These are phyloP conservation scores for Trichophyton benhamiae DNA, from an alignment of 2,329 filamentous ascomycete species.

Conservation along the genomic window DNA sequence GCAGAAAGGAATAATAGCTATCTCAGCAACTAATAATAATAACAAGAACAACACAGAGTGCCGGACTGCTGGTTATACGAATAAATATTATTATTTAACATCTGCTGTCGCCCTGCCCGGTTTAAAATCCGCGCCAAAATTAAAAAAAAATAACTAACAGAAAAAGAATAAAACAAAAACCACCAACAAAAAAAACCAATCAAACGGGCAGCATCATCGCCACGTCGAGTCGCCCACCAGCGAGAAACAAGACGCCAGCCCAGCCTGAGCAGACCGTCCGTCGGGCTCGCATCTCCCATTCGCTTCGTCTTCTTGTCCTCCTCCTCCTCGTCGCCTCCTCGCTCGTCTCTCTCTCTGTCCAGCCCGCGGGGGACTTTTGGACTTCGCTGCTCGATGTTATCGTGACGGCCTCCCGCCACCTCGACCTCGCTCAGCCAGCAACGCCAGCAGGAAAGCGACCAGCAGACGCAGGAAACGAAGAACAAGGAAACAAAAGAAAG, in stretches of 20 bases:
- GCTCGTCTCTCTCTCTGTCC: neutral
- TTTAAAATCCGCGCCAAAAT: neutral
- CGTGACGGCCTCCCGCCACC: neutral
- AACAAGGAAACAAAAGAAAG: neutral
- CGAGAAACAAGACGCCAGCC: neutral
- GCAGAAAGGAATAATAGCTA: neutral
- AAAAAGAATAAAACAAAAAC: neutral
- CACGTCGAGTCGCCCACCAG: neutral
- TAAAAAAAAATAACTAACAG: neutral
- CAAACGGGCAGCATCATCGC: neutral
- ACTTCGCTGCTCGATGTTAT: neutral
- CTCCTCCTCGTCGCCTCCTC: no score
- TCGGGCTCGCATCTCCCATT: neutral
- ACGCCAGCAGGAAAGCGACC: neutral
- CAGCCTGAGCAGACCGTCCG: neutral
- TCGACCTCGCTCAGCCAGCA: neutral
- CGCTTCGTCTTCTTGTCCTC: no score
- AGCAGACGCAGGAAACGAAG: neutral
- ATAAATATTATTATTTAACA: no score
- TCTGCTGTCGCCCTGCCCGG: neutral
- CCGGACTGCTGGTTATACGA: neutral
- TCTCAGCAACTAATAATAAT: neutral
- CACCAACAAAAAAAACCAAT: neutral
- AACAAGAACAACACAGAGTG: no score
- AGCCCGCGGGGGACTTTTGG: neutral